A percentile compares a stretch with the other conserved stretches of the same genome.
phyloP scores from a whole-genome alignment of 2,329 filamentous ascomycete genomes.

The Aphanocladium album region DNA sequence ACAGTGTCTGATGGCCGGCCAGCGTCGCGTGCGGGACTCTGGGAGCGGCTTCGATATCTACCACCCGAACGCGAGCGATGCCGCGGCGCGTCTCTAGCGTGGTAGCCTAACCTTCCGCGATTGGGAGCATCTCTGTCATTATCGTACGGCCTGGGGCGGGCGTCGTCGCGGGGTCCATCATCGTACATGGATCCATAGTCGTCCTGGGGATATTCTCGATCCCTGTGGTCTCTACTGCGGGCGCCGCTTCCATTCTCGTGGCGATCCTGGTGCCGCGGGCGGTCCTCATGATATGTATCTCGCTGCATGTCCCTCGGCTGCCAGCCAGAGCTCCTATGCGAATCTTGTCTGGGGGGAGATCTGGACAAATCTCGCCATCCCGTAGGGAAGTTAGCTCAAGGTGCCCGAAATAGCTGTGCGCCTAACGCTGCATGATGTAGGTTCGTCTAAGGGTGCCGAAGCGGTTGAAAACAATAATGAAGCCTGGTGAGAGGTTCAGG shows the following conservation, averaged over 20 bases:
- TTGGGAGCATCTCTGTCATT: slow-evolving; percentile 13
- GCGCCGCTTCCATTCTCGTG: not conserved
- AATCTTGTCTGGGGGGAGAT: slow-evolving; percentile 37
- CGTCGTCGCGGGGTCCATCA: slow-evolving; percentile 27
- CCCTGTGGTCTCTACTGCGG: slow-evolving; percentile 16
- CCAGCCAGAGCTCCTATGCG: slow-evolving; percentile 30
- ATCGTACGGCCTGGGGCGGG: slow-evolving; percentile 20
- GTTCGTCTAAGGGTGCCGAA: not conserved
- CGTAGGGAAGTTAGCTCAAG: slow-evolving; percentile 41
- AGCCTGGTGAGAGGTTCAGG: slow-evolving; percentile 23
- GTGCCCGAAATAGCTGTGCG: slow-evolving; percentile 25
- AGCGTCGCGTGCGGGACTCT: slow-evolving; percentile 32
- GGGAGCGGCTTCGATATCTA: slow-evolving; percentile 27
- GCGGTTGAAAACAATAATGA: not conserved
- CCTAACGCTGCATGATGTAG: not conserved
- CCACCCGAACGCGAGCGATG: not conserved
- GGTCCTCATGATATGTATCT: slow-evolving; percentile 15
- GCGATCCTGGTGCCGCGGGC: slow-evolving; percentile 19
- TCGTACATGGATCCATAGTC: slow-evolving; percentile 31
- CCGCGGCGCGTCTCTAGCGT: slow-evolving; percentile 15
- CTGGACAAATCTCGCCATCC: slow-evolving; percentile 39
- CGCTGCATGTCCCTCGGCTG: slow-evolving; percentile 22
- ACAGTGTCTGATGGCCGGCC: slow-evolving; percentile 45
- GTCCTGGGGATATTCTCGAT: not conserved
- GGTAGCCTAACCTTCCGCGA: slow-evolving; percentile 12